Conservation (phyloP, 176 grass and related monocot genomes). For the Zea luxurians region DNA sequence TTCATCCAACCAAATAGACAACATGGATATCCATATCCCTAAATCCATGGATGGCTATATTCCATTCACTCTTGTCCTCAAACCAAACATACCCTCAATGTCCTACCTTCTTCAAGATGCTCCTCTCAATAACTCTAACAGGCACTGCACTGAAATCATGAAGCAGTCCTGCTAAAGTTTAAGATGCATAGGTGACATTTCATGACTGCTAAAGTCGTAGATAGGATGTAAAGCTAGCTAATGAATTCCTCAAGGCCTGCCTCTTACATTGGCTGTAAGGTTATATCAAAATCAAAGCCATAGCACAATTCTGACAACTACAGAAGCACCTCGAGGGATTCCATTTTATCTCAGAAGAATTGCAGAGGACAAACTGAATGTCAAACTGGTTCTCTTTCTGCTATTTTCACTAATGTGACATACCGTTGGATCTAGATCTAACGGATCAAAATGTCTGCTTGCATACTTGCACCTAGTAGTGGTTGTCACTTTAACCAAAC, state of each 20-base stretch:
- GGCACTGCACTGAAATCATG: not conserved
- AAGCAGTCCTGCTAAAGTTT: not conserved
- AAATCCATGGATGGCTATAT: too few species aligned
- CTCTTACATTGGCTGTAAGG: not conserved
- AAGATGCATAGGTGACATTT: not conserved
- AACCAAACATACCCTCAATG: too few species aligned
- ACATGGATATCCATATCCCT: too few species aligned
- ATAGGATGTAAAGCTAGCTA: too few species aligned
- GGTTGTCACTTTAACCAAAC: too few species aligned
- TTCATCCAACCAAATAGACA: too few species aligned
- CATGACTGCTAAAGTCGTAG: not conserved
- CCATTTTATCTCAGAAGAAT: not conserved
- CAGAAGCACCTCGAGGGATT: not conserved
- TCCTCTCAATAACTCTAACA: not conserved
- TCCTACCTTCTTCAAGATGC: not conserved
- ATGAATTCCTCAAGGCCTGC: not conserved
- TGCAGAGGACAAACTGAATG: not conserved
- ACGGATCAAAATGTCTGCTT: too few species aligned
- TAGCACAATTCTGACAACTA: not conserved
- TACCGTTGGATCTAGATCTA: too few species aligned
- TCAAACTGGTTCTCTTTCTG: not conserved
- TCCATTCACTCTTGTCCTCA: too few species aligned
- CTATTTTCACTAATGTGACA: too few species aligned
- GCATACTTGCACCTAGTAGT: too few species aligned
- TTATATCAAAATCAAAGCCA: not conserved